phyloP scores from a whole-genome alignment of 495 filamentous ascomycete species.

The Aspergillus conjunctus region DNA sequence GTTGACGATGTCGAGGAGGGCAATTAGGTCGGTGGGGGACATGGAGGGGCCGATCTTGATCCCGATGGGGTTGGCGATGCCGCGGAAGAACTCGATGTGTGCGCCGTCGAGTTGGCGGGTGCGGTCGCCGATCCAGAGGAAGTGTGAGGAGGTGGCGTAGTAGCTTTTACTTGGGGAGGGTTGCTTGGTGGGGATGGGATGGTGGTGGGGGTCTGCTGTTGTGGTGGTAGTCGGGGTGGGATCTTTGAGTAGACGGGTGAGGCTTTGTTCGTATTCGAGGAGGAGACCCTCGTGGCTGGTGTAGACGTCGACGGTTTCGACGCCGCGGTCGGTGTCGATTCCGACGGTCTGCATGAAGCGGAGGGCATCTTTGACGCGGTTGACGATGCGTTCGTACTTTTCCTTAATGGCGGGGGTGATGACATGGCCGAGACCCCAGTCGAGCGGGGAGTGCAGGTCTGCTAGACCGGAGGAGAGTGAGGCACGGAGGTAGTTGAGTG shows the following conservation, averaged over 20 bases:
- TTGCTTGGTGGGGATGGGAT: constrained; percentile 10
- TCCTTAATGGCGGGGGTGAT: constrained; percentile 76
- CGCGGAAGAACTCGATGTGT: constrained; percentile 96
- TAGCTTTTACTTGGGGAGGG: constrained; percentile 43
- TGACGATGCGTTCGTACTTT: constrained; percentile 81
- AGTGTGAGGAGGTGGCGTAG: constrained; percentile 93
- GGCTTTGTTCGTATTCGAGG: constrained; percentile 87
- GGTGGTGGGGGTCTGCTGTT: constrained; percentile 3
- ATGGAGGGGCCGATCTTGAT: constrained; percentile 94
- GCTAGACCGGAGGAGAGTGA: constrained; percentile 86
- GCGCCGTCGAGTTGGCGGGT: constrained; percentile 89
- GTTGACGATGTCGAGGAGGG: constrained; percentile 81
- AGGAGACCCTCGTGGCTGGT: constrained; percentile 95
- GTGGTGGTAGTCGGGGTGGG: constrained; percentile 41
- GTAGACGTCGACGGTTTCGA: constrained; percentile 93
- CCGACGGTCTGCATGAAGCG: constrained; percentile 96
- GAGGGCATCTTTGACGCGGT: constrained; percentile 84
- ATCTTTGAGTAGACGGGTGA: constrained; percentile 75
- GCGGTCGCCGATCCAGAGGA: constrained; percentile 97
- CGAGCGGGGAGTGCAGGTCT: constrained; percentile 87
- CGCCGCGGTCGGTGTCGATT: constrained; percentile 77
- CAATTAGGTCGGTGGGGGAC: constrained; percentile 67
- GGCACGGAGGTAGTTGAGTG: constrained; percentile 86
- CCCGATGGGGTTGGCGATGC: constrained; percentile 91
- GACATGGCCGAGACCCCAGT: constrained; percentile 96